Conservation (phyloP, 2,329 filamentous ascomycete genomes). For the Neopestalotiopsis sp. region DNA sequence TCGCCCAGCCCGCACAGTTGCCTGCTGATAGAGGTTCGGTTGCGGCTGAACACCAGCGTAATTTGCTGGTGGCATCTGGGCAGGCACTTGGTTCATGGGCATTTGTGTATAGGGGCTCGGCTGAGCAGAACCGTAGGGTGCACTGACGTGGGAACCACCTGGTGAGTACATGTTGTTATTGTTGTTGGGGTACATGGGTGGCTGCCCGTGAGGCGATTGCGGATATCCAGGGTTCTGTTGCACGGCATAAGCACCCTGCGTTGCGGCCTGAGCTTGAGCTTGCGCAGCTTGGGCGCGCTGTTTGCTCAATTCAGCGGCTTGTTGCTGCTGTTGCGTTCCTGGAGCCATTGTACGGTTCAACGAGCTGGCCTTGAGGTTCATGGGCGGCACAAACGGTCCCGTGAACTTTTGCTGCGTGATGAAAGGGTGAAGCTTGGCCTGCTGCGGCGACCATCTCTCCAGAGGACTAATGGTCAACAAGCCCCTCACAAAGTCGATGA, state of each 20-base stretch:
- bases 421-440: slow-evolving; percentile 96
- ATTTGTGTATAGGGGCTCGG: slow-evolving; percentile 74
- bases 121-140: slow-evolving; percentile 76
- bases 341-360: slow-evolving; percentile 87
- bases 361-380: slow-evolving; percentile 91
- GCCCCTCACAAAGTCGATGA: slow-evolving; percentile 97
- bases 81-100: slow-evolving; percentile 69
- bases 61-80: slow-evolving; percentile 68
- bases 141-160: slow-evolving; percentile 55
- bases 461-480: slow-evolving; percentile 93
- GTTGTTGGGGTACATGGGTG: slow-evolving; percentile 81
- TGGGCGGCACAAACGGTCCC: slow-evolving; percentile 92
- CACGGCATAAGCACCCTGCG: slow-evolving; percentile 67
- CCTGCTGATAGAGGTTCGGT: slow-evolving; percentile 73
- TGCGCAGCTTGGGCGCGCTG: slow-evolving; percentile 79
- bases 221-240: slow-evolving; percentile 42
- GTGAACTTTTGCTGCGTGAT: slow-evolving; percentile 99
- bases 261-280: slow-evolving; percentile 71
- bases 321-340: slow-evolving; percentile 93
- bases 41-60: slow-evolving; percentile 59
- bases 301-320: slow-evolving; percentile 92
- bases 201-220: slow-evolving; percentile 51
- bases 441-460: slow-evolving; percentile 96
- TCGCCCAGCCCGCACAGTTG: slow-evolving; percentile 76
- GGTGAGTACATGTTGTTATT: slow-evolving; percentile 82